phyloP scores from a whole-genome alignment of 2,329 filamentous ascomycete species.

The Chrysosporium keratinophilum region DNA sequence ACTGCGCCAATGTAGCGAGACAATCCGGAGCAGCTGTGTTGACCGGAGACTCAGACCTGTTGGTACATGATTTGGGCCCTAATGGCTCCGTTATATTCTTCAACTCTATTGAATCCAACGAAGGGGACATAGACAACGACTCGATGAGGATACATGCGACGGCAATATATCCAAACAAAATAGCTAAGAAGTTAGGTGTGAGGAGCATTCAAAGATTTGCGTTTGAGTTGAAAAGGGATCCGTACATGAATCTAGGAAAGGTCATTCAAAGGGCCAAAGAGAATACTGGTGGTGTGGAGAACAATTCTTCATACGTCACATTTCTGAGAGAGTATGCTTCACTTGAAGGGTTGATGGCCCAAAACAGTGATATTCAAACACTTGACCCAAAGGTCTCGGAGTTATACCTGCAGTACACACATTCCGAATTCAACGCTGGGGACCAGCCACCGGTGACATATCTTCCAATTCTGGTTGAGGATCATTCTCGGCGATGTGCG shows the following conservation, averaged over 20 bases:
- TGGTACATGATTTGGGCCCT: conserved; percentile 59
- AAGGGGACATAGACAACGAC: neutral
- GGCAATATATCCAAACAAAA: conserved; percentile 30
- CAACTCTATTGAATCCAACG: conserved; percentile 42
- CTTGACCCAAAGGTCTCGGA: conserved; percentile 45
- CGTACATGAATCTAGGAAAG: conserved; percentile 23
- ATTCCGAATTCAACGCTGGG: conserved; percentile 17
- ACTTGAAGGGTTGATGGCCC: conserved; percentile 11
- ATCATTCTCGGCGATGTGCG: conserved; percentile 44
- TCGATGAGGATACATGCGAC: conserved; percentile 23
- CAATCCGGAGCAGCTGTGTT: conserved; percentile 50
- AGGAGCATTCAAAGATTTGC: conserved; percentile 29
- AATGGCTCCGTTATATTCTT: conserved; percentile 58
- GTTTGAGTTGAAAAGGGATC: conserved; percentile 31
- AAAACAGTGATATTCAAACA: neutral
- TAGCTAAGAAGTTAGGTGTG: conserved; percentile 29
- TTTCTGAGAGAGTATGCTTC: conserved; percentile 32
- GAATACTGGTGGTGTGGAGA: conserved; percentile 14
- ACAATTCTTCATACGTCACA: conserved; percentile 19
- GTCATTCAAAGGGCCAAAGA: conserved; percentile 27
- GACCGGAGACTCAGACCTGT: conserved; percentile 78
- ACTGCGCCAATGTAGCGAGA: conserved; percentile 59
- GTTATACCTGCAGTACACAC: conserved; percentile 37
- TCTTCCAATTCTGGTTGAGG: conserved; percentile 54
- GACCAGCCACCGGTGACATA: conserved; percentile 43